Evolutionary conservation across 2,329 filamentous ascomycete genomes (phyloP).

Genomic region (Xylogone sp.): DNA sequence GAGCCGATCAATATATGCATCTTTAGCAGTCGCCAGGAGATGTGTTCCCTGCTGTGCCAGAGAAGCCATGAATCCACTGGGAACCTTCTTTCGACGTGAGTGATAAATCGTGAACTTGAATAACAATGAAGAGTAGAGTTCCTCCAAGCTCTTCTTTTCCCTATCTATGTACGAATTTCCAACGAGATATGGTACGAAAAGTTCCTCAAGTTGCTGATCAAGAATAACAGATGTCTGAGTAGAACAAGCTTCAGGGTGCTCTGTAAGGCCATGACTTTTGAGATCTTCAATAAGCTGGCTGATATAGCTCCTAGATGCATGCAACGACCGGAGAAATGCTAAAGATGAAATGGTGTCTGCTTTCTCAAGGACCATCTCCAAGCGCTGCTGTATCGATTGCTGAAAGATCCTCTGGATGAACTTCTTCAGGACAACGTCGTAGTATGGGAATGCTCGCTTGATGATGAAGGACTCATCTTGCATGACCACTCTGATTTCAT

Average conservation of each 20-base stretch:
- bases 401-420: constrained; percentile 97
- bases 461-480: constrained; percentile 98
- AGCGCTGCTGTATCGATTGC: constrained; percentile 91
- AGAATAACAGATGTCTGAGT: constrained; percentile 76
- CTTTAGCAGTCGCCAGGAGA: constrained; percentile 79
- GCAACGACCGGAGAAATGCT: constrained; percentile 84
- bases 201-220: constrained; percentile 71
- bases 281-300: constrained; percentile 84
- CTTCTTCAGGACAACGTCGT: constrained; percentile 87
- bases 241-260: constrained; percentile 88
- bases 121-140: constrained; percentile 83
- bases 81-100: constrained; percentile 78
- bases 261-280: constrained; percentile 89
- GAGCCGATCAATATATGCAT: constrained; percentile 84
- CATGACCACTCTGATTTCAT: constrained; percentile 92
- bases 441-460: constrained; percentile 92
- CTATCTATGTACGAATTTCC: constrained; percentile 68
- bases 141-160: constrained; percentile 67
- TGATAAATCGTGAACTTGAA: constrained; percentile 99
- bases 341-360: constrained; percentile 87
- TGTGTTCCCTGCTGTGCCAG: constrained; percentile 88
- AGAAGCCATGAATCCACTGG: constrained; percentile 88
- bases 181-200: constrained; percentile 69
- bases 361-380: constrained; percentile 95
- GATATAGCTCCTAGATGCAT: constrained; percentile 88